Evolutionary conservation across 768 basidiomycete species (phyloP), one percentile per base, ranked within the genome.

Genomic region (Psilocybe sp.): DNA sequence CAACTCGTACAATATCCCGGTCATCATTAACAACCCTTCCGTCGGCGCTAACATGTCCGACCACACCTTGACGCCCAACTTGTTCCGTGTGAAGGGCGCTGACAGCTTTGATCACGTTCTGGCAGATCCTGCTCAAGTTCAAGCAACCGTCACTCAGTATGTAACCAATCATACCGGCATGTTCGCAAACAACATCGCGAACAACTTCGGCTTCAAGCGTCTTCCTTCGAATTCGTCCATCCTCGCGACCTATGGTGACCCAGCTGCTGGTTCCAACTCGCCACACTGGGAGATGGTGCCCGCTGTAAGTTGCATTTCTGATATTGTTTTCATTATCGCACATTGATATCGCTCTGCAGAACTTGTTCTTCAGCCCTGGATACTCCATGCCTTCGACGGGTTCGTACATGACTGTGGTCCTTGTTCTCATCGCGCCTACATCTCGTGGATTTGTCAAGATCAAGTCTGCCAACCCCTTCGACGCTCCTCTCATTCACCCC

Each of bases 1-100:
- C 9, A 39, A 50, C 0, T 46, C 60, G 0, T 58, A 75, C 13
- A 72, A 68, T 1, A 76, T 80, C 50, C 47, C 42, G 11, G 55
- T 66, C 8, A 41, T 74, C 47, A 57, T 76, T 12, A 56, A 73
- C 41, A 63, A 70, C 36, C 68, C 68, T 2, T 67, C 64, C 7
- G 75, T 78, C 16, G 77, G 77, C 2, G 67, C 70, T 57, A 80
- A 80, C 57, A 60, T 81, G 15, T 70, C 71, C 40, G 78, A 77
- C 50, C 73, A 76, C 46, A 46, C 61, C 8, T 38, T 62, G 23
- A 49, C 62, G 13, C 51, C 61, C 6, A 64, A 55, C 47, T 46
- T 59, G 1, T 70, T 59, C 51, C 45, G 45, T n/a, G 63, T 65
- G 16, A 54, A 56, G 11, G 56, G 50, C 9, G 56, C 40, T 3